Conservation (phyloP, 495 filamentous ascomycete species). For the Penicillium simplicissimum region DNA sequence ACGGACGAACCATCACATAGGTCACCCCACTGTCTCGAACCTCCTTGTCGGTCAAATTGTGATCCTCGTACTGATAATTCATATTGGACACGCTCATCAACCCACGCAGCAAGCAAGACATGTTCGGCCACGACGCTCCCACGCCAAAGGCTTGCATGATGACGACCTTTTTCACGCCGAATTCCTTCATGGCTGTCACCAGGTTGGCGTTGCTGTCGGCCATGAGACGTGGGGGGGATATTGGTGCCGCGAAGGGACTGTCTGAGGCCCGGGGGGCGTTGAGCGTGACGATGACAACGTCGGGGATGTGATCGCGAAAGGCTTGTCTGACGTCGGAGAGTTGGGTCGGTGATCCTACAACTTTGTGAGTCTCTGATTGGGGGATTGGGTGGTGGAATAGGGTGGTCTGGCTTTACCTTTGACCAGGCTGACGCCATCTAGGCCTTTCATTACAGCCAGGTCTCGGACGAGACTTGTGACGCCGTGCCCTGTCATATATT, state of each 20-base stretch:
- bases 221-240: constrained; percentile 46
- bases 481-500: constrained; percentile 15
- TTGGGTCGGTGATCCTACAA: constrained; percentile 39
- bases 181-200: constrained; percentile 41
- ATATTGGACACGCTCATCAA: constrained; percentile 49
- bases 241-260: constrained; percentile 45
- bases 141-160: constrained; percentile 49
- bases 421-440: constrained; percentile 18
- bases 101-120: constrained; percentile 39
- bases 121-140: constrained; percentile 47
- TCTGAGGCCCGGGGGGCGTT: constrained; percentile 45
- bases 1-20: constrained; percentile 46
- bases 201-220: constrained; percentile 47
- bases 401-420: constrained; percentile 20
- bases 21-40: constrained; percentile 41
- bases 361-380: background rate
- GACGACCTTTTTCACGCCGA: constrained; percentile 39
- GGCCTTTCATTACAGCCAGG: constrained; percentile 13
- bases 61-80: constrained; percentile 47
- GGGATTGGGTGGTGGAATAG: background rate
- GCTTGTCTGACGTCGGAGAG: constrained; percentile 38
- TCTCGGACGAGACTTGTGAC: constrained; percentile 27
- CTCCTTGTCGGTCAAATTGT: constrained; percentile 41
- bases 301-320: constrained; percentile 31
- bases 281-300: constrained; percentile 46